phyloP scores from a whole-genome alignment of 1,284 basidiomycete genomes.

The Coniferiporia sulphurascens region DNA sequence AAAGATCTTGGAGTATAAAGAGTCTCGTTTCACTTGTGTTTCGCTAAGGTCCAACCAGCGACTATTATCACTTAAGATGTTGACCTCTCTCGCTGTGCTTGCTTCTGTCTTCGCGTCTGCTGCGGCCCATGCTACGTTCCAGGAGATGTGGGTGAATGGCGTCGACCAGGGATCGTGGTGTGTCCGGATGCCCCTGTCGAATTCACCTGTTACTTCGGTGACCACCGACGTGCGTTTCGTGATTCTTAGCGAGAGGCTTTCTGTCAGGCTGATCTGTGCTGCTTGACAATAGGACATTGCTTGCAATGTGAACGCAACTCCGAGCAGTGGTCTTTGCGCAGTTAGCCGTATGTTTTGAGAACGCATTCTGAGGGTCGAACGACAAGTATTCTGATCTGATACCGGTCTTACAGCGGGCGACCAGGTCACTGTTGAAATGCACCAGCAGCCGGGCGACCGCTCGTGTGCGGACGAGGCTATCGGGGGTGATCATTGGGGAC shows the following conservation, averaged over 20 bases:
- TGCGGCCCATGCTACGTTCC: conserved; percentile 47
- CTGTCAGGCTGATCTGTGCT: neutral
- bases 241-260: too few relatives aligned
- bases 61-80: conserved; percentile 11
- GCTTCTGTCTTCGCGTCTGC: conserved; percentile 36
- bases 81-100: conserved; percentile 24
- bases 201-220: conserved; percentile 43
- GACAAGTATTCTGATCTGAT: neutral
- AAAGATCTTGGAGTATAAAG: neutral
- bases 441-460: conserved; percentile 45
- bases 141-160: conserved; percentile 48
- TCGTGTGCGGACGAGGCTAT: conserved; percentile 45
- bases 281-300: conserved; percentile 37
- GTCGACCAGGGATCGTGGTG: conserved; percentile 45
- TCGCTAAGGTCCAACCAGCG: neutral
- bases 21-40: neutral
- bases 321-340: conserved; percentile 36
- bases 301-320: conserved; percentile 37
- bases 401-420: conserved; percentile 37
- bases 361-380: neutral
- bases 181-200: conserved; percentile 40
- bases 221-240: conserved; percentile 29
- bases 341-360: conserved; percentile 34
- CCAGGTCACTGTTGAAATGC: conserved; percentile 48
- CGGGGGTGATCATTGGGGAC: conserved; percentile 45